Percentiles rank a stretch among this genome's conserved stretches.
These are phyloP conservation scores for Pseudogymnoascus sp. DNA, from an alignment of 2,329 filamentous ascomycete genomes.

Conservation along the genomic window DNA sequence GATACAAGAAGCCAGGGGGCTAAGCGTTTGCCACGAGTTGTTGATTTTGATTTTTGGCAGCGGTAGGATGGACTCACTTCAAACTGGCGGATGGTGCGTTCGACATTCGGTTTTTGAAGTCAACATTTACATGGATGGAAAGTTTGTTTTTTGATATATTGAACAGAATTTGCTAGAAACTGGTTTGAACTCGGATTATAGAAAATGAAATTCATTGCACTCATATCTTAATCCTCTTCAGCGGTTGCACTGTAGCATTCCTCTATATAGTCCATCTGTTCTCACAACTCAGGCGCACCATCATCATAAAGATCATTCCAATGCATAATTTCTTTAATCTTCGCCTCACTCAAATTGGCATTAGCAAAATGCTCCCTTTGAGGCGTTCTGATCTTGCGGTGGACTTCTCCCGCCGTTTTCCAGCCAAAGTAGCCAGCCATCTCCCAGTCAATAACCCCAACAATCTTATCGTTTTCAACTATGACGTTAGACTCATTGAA, in stretches of 20 bases:
- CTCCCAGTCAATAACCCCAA: slow-evolving; percentile 38
- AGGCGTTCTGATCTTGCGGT: slow-evolving; percentile 22
- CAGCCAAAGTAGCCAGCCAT: slow-evolving; percentile 36
- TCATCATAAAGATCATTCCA: not conserved
- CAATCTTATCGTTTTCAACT: slow-evolving; percentile 35
- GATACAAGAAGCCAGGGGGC: not conserved
- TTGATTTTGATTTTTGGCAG: not conserved
- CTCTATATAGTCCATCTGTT: not conserved
- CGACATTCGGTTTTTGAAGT: not conserved
- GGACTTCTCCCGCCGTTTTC: slow-evolving; percentile 26
- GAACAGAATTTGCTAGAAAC: not conserved
- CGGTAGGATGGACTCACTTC: not conserved
- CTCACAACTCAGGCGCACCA: not conserved
- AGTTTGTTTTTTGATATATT: not conserved
- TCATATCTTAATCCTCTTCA: not conserved
- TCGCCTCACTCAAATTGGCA: not conserved
- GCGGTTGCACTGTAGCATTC: not conserved
- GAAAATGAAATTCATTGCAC: not conserved
- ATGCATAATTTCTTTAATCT: not conserved
- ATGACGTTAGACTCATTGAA: slow-evolving; percentile 35
- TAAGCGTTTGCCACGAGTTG: not conserved
- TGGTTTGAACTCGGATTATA: not conserved
- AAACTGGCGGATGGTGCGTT: not conserved
- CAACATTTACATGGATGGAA: not conserved
- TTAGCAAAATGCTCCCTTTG: slow-evolving; percentile 22